phyloP scores from a whole-genome alignment of 1,139 yeast species.

The Geotrichum siamense region DNA sequence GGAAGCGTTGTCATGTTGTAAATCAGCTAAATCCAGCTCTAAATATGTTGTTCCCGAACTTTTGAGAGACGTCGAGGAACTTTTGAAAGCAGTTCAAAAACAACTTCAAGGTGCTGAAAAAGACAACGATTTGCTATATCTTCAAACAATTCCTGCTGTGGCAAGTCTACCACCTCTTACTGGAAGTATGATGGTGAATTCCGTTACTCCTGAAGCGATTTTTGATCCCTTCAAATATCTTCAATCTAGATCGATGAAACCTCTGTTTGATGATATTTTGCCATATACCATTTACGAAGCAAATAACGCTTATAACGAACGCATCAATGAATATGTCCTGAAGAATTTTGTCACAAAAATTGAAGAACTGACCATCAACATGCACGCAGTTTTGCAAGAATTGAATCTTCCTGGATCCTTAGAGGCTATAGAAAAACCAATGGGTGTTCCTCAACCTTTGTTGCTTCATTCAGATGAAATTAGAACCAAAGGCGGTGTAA shows the following conservation, averaged over 20 bases:
- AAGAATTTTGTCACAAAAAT: slow-evolving; percentile 49
- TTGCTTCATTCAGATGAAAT: slow-evolving; percentile 51
- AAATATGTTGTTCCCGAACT: slow-evolving; percentile 42
- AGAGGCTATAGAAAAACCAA: slow-evolving; percentile 58
- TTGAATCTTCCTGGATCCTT: slow-evolving; percentile 51
- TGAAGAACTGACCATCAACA: slow-evolving; percentile 42
- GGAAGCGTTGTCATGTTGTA: slow-evolving; percentile 38
- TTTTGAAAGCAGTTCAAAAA: slow-evolving; percentile 41
- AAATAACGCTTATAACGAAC: slow-evolving; percentile 60
- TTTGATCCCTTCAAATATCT: slow-evolving; percentile 16
- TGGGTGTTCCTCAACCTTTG: slow-evolving; percentile 53
- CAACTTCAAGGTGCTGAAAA: slow-evolving; percentile 54
- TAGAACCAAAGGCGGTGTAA: slow-evolving; percentile 48
- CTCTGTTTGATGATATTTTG: slow-evolving; percentile 50
- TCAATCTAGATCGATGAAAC: slow-evolving; percentile 19
- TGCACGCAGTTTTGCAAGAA: slow-evolving; percentile 35
- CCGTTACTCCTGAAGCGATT: slow-evolving; percentile 39
- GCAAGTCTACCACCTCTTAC: slow-evolving; percentile 41
- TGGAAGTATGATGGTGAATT: slow-evolving; percentile 48
- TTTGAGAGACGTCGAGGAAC: slow-evolving; percentile 44
- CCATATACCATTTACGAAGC: slow-evolving; percentile 64
- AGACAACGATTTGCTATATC: slow-evolving; percentile 75
- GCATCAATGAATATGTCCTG: slow-evolving; percentile 52
- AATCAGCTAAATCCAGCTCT: slow-evolving; percentile 20
- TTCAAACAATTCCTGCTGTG: slow-evolving; percentile 53